Conservation (phyloP, 2,329 filamentous ascomycete species). For the Sclerotiophoma versabilis region DNA sequence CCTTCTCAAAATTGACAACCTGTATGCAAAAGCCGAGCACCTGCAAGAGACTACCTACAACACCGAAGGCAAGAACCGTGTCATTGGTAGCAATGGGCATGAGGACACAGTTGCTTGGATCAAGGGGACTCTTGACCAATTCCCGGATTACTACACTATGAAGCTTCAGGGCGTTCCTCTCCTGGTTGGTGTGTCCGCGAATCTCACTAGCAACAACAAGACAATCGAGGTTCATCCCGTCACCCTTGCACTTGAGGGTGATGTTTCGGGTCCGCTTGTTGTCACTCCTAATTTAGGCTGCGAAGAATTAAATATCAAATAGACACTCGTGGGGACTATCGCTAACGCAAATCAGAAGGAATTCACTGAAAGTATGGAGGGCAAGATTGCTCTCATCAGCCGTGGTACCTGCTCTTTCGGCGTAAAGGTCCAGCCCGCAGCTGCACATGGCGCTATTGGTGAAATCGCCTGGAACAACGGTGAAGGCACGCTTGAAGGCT, state of each 20-base stretch:
- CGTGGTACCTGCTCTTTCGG: conserved; percentile 77
- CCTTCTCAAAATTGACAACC: conserved; percentile 33
- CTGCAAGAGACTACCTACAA: conserved; percentile 51
- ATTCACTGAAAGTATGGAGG: conserved; percentile 65
- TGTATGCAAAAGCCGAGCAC: conserved; percentile 38
- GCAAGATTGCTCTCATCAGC: conserved; percentile 72
- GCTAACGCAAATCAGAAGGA: conserved; percentile 55
- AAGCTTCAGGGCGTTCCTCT: conserved; percentile 39
- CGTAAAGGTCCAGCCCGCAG: conserved; percentile 70
- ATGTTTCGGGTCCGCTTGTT: conserved; percentile 40
- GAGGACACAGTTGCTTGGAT: conserved; percentile 51
- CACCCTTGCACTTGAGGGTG: conserved; percentile 42
- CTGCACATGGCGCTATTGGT: conserved; percentile 65
- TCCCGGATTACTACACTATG: conserved; percentile 49
- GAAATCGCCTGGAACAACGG: conserved; percentile 76
- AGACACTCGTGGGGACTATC: neutral
- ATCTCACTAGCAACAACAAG: conserved; percentile 40
- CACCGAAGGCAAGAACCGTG: conserved; percentile 49
- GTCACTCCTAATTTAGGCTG: conserved; percentile 46
- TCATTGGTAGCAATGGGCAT: conserved; percentile 51
- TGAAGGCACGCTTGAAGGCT: conserved; percentile 59
- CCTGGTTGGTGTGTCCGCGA: conserved; percentile 33
- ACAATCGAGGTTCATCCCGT: conserved; percentile 36
- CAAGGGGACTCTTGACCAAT: conserved; percentile 37
- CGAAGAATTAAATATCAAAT: conserved; percentile 31